Evolutionary conservation across 2,329 filamentous ascomycete genomes (phyloP).

Genomic region (Chaetothyriales sp.): DNA sequence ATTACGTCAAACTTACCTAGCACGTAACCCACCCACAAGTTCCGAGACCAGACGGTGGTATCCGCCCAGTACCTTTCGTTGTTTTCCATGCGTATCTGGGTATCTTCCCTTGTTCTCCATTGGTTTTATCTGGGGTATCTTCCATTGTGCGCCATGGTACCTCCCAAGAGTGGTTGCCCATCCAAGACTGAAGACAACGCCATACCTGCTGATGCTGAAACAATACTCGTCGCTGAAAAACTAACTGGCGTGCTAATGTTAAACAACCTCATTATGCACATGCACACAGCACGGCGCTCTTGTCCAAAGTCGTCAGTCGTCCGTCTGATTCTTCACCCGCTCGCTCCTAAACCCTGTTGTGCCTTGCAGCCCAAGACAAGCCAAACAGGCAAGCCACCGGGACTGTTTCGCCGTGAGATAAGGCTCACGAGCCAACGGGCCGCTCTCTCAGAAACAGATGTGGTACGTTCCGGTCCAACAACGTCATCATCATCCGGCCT

Average conservation of each 20-base stretch:
- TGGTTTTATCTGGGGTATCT: neutral
- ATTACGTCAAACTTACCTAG: neutral
- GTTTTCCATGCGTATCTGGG: neutral
- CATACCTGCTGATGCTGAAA: neutral
- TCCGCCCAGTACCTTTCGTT: neutral
- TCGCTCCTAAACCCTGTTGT: neutral
- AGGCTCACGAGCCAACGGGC: constrained; percentile 13
- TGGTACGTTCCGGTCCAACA: constrained; percentile 31
- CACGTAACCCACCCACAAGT: no score
- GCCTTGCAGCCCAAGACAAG: neutral
- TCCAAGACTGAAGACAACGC: neutral
- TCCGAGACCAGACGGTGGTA: neutral
- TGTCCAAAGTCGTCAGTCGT: constrained; percentile 1
- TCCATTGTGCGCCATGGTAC: neutral
- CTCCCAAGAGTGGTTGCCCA: neutral
- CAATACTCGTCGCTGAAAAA: neutral
- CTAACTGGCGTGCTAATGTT: neutral
- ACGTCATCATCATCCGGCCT: constrained; percentile 37
- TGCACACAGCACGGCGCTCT: constrained; percentile 1
- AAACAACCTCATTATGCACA: neutral
- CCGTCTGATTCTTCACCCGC: neutral
- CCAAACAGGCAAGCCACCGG: neutral
- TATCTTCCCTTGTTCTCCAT: neutral
- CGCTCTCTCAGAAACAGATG: constrained; percentile 31
- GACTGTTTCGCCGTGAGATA: neutral